Evolutionary conservation across 108 stramenopile genomes (phyloP).

Genomic region (Cyclotella baltica): DNA sequence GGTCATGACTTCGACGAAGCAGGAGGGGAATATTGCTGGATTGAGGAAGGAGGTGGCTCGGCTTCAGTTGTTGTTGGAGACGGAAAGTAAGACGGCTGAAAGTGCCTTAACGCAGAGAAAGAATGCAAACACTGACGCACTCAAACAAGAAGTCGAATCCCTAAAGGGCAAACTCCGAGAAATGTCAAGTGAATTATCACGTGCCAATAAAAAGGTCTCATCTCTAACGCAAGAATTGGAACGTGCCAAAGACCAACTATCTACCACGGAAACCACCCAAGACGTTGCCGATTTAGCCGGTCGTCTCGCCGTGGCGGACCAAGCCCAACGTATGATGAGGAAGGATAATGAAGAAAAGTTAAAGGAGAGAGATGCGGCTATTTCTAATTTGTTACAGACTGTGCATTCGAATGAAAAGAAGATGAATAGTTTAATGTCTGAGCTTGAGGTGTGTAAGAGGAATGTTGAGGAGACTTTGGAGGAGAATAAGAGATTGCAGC

Average conservation of each 20-base stretch:
- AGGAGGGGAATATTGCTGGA: conserved; percentile 60
- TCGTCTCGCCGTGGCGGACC: conserved; percentile 42
- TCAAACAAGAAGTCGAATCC: conserved; percentile 51
- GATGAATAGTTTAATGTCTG: conserved; percentile 37
- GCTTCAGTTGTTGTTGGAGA: conserved; percentile 44
- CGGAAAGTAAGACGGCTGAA: conserved; percentile 40
- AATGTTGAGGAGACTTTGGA: conserved; percentile 28
- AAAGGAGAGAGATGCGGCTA: conserved; percentile 49
- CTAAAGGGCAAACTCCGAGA: conserved; percentile 28
- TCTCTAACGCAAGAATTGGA: conserved; percentile 34
- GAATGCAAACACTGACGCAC: conserved; percentile 37
- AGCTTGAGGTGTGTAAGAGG: conserved; percentile 49
- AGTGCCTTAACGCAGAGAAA: conserved; percentile 32
- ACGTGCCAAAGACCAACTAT: conserved; percentile 33
- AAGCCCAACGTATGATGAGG: conserved; percentile 32
- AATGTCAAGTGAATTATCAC: conserved; percentile 29
- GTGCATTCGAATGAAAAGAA: conserved; percentile 44
- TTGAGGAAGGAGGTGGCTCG: conserved; percentile 58
- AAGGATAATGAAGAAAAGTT: conserved; percentile 44
- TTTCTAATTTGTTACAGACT: conserved; percentile 50
- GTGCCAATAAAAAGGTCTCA: conserved; percentile 34
- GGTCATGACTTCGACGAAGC: conserved; percentile 66
- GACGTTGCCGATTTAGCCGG: conserved; percentile 47
- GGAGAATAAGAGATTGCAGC: conserved; percentile 67
- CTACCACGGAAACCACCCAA: conserved; percentile 35